phyloP scores from a whole-genome alignment of 352 stramenopile species.

The Phytopythium oedochilum region DNA sequence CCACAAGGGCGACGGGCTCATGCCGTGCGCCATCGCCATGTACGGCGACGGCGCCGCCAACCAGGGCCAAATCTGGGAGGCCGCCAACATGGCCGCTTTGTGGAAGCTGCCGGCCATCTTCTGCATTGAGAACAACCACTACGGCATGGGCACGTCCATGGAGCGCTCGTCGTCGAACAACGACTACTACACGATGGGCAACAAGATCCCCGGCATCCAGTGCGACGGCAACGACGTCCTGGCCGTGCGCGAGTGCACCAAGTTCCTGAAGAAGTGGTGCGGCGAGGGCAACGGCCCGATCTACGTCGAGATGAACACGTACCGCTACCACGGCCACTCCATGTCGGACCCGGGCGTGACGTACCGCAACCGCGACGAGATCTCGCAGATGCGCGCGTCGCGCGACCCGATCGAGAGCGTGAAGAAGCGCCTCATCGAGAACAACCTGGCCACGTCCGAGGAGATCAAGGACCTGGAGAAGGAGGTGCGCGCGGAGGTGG shows the following conservation, averaged over 20 bases:
- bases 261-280: constrained; percentile 96
- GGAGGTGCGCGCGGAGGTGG: constrained; percentile 96
- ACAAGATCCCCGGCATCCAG: constrained; percentile 99
- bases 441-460: constrained; percentile 91
- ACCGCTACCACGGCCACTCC: constrained; percentile 99
- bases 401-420: constrained; percentile 98
- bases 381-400: constrained; percentile 97
- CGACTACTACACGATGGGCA: constrained; percentile 99
- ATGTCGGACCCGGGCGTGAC: constrained; percentile 99
- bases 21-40: constrained; percentile 95
- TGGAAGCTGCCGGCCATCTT: constrained; percentile 99
- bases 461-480: constrained; percentile 99
- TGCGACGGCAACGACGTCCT: constrained; percentile 99
- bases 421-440: constrained; percentile 97
- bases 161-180: constrained; percentile 96
- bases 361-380: constrained; percentile 99
- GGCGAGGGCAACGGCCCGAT: constrained; percentile 97
- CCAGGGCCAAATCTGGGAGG: constrained; percentile 98
- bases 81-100: constrained; percentile 96
- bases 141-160: constrained; percentile 99
- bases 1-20: constrained; percentile 84
- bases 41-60: constrained; percentile 99
- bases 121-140: constrained; percentile 99
- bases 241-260: constrained; percentile 94
- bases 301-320: constrained; percentile 99